Evolutionary conservation across 148 eudicot genomes (phyloP).

Genomic region (Rhododendron kiyosumense): DNA sequence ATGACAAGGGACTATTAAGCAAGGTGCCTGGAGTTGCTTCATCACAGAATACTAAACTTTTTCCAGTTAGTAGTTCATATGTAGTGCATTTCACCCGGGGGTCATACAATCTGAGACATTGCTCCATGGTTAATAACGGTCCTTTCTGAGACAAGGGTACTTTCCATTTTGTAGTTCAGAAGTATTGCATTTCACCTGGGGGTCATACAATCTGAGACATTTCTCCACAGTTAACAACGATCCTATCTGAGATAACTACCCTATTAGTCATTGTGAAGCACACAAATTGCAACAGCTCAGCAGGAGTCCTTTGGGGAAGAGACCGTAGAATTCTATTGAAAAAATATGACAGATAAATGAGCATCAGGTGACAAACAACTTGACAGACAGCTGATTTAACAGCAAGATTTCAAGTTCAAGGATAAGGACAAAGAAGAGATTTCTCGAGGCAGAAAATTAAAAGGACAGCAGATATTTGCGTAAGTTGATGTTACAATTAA

Average conservation of each 20-base stretch:
- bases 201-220: background rate
- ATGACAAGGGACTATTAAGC: background rate
- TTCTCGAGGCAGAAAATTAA: background rate
- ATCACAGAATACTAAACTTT: background rate
- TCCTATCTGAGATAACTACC: background rate
- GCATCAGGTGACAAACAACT: background rate
- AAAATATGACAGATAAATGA: background rate
- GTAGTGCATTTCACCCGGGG: background rate
- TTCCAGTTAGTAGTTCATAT: background rate
- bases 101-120: too few relatives aligned
- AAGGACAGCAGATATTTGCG: background rate
- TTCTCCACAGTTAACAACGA: background rate
- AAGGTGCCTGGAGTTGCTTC: background rate
- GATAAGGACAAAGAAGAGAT: background rate
- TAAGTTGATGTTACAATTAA: background rate
- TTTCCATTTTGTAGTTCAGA: background rate
- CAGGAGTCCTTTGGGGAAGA: background rate
- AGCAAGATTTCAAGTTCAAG: background rate
- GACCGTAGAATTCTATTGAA: background rate
- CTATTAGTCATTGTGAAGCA: background rate
- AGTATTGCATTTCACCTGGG: background rate
- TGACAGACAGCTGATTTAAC: background rate
- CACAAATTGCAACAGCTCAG: background rate
- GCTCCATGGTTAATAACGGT: too few relatives aligned
- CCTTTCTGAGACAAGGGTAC: too few relatives aligned